Conservation (phyloP, 805 yeast species). For the Metahyphopichia silvanorum region DNA sequence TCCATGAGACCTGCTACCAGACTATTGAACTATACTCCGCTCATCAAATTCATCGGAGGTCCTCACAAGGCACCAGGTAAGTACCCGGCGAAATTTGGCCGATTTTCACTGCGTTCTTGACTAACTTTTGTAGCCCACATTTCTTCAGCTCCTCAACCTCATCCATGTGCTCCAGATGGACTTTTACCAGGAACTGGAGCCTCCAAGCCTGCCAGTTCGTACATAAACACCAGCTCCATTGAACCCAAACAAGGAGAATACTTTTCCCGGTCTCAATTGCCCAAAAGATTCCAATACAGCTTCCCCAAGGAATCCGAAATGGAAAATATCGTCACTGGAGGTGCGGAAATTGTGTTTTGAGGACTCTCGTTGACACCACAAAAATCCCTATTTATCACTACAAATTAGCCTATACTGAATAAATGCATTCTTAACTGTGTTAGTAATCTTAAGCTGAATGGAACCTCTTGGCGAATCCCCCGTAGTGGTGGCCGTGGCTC, state of each 20-base stretch:
- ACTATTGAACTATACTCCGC: conserved; percentile 52
- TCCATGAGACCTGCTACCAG: conserved; percentile 31
- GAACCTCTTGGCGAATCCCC: no score
- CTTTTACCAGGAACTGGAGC: conserved; percentile 30
- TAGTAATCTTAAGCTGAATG: no score
- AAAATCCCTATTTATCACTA: no score
- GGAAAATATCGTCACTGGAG: conserved; percentile 78
- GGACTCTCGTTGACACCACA: no score
- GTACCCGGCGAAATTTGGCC: conserved; percentile 15
- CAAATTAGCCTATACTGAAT: no score
- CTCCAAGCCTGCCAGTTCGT: conserved; percentile 8
- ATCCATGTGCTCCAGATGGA: conserved; percentile 44
- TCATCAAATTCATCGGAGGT: conserved; percentile 86
- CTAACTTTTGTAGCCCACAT: conserved; percentile 9
- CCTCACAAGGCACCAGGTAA: conserved; percentile 54
- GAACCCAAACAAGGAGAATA: conserved; percentile 40
- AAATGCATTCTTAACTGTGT: no score
- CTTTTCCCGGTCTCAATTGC: conserved; percentile 61
- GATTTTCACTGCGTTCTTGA: conserved; percentile 3
- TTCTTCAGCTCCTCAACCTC: conserved; percentile 28
- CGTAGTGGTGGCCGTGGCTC: no score
- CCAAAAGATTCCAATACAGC: conserved; percentile 69
- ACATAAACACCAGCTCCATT: conserved; percentile 31
- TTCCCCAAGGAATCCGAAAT: conserved; percentile 65
- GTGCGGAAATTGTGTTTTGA: conserved; percentile 59